Evolutionary conservation across 768 basidiomycete genomes (phyloP).

Genomic region (Hortiboletus flavorubellus): DNA sequence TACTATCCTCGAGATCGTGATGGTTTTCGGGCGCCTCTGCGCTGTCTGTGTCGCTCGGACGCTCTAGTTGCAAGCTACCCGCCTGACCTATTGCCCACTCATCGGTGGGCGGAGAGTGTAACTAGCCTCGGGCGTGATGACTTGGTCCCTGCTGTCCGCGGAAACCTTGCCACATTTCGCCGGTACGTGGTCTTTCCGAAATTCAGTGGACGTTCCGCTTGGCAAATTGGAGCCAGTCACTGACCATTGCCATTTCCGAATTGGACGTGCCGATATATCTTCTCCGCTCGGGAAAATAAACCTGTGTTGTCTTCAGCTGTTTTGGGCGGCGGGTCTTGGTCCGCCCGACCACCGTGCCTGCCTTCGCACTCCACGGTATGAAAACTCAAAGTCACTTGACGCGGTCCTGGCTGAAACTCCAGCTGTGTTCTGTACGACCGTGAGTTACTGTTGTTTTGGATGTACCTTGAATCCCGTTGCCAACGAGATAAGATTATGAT

Average conservation of each 20-base stretch:
- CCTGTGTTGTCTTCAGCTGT: not conserved
- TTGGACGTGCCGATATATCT: not conserved
- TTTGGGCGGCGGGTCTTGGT: not conserved
- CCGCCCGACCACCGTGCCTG: not conserved
- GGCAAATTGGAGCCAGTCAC: not conserved
- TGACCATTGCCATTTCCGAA: not conserved
- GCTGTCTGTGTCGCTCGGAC: not conserved
- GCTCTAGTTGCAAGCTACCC: not conserved
- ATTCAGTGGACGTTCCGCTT: not conserved
- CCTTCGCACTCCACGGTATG: not conserved
- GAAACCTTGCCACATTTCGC: not conserved
- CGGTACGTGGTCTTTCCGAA: not conserved
- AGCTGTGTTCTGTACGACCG: not conserved
- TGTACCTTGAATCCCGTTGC: not conserved
- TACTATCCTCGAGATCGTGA: not conserved
- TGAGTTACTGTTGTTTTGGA: not conserved
- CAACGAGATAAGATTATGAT: conserved; percentile 29
- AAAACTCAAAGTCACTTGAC: not conserved
- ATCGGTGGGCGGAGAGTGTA: not conserved
- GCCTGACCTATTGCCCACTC: not conserved
- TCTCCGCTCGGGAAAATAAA: not conserved
- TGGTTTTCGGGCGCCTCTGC: not conserved
- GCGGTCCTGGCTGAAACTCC: not conserved
- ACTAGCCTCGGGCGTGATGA: not conserved
- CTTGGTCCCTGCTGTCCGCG: not conserved